These are phyloP conservation scores for Hypoxylon sp. DNA, from an alignment of 2,329 filamentous ascomycete species.

Conservation along the genomic window DNA sequence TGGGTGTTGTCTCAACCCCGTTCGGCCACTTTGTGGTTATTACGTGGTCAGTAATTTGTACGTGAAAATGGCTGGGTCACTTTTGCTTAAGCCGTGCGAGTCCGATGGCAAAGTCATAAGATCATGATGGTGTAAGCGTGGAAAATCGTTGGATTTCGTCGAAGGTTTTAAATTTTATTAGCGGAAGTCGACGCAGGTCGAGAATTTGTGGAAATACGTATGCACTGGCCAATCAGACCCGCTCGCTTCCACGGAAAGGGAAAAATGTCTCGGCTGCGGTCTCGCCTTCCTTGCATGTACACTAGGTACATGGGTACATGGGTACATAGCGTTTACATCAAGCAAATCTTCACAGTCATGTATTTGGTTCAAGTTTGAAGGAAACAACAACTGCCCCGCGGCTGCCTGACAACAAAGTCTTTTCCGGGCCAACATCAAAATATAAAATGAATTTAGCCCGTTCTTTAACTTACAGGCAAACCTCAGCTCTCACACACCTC, in stretches of 20 bases:
- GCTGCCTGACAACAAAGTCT: constrained; percentile 8
- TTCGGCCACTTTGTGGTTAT: not conserved
- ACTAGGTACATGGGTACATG: constrained; percentile 1
- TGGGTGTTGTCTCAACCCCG: not conserved
- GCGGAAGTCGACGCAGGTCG: constrained; percentile 1
- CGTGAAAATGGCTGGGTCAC: not conserved
- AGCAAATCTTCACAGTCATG: constrained; percentile 8
- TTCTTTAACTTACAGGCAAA: not conserved
- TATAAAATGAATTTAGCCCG: not conserved
- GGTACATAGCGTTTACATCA: not conserved
- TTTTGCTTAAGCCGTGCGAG: too few relatives aligned
- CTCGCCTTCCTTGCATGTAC: not conserved
- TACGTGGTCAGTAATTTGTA: not conserved
- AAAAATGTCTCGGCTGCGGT: constrained; percentile 12
- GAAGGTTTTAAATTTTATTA: not conserved
- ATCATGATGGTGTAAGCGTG: not conserved
- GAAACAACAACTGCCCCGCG: not conserved
- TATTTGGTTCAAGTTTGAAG: too few relatives aligned
- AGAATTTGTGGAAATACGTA: constrained; percentile 8
- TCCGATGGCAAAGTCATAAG: not conserved
- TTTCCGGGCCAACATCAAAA: not conserved
- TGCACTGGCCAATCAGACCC: constrained; percentile 17
- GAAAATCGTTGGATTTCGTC: not conserved
- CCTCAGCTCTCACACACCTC: not conserved
- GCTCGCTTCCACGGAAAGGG: constrained; percentile 19